Evolutionary conservation across 305 asterid species (phyloP), one percentile per base, ranked within the genome.

Genomic region (Fraxinus greggii): DNA sequence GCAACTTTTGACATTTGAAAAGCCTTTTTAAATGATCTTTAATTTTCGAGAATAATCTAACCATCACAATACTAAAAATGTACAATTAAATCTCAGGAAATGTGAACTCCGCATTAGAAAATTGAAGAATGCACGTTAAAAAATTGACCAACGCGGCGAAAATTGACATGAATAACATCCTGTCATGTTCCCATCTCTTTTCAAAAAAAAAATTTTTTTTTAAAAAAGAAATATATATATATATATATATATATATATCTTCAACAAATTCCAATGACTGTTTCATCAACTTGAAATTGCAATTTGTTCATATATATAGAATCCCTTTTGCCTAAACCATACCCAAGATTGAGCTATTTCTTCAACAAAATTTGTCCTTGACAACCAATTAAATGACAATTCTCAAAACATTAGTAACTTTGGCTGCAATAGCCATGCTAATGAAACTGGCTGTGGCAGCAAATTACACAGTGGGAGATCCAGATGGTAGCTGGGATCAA

Each of bases 401-500:
- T 88, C 28, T 83, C 4, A 81, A 45, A 77, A 1, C 31, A 32
- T 3, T 84, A 9, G 6, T 80, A 85, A 81, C 87, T 24, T 45
- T 87, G 75, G 87, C 35, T 79, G 63, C 84, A 6, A 26, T 56
- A 26, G 72, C 67, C 75, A 77, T 84, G 83, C 74, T 76, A 12
- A 42, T 84, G 15, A 74, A 82, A 17, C 38, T 85, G 81, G 86
- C 36, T n/a, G 65, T 76, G 86, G 97, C 93, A 23, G 88, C 87
- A 76, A 83, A 84, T 80, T 87, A 90, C 85, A 83, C 87, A 0
- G 95, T 90, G 28, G 97, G 97, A 84, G 88, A 80, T 32, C 83
- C 91, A 48, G 35, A 56, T 45, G 95, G 92, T 29, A 91, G 92
- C 21, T 92, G 97, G 97, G 90, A 88, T 42, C 89, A 84, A 61